Evolutionary conservation across 2,329 filamentous ascomycete genomes (phyloP).

Genomic region (Pseudogymnoascus sp.): DNA sequence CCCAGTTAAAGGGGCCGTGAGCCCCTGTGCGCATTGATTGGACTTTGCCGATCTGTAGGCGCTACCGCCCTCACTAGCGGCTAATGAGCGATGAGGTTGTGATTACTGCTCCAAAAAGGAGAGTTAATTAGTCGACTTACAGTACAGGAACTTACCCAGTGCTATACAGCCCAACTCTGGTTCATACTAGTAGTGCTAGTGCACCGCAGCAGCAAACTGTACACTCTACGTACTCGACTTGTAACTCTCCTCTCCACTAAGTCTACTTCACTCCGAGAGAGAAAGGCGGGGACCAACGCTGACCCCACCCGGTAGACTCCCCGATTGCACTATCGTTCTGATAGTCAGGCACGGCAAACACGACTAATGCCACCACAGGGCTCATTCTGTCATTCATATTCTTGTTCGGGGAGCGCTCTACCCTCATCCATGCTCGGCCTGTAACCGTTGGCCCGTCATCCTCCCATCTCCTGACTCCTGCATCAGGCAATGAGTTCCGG

Average conservation of each 20-base stretch:
- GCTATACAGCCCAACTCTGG: neutral
- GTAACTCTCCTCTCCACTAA: neutral
- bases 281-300: neutral
- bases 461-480: neutral
- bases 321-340: neutral
- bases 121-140: neutral
- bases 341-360: neutral
- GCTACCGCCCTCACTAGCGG: neutral
- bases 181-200: neutral
- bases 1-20: neutral
- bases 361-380: neutral
- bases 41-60: neutral
- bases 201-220: neutral
- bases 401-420: neutral
- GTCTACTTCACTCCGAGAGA: neutral
- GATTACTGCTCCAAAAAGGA: neutral
- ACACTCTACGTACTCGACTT: neutral
- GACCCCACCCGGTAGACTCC: neutral
- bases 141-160: neutral
- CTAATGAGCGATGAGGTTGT: neutral
- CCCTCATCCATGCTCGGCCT: neutral
- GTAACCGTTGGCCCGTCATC: conserved; percentile 3
- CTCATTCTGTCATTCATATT: neutral
- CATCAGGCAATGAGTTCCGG: neutral
- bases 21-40: neutral